Evolutionary conservation across 2,329 filamentous ascomycete genomes (phyloP), one percentile per base, ranked within the genome.

Genomic region (Trichoderma sp.): DNA sequence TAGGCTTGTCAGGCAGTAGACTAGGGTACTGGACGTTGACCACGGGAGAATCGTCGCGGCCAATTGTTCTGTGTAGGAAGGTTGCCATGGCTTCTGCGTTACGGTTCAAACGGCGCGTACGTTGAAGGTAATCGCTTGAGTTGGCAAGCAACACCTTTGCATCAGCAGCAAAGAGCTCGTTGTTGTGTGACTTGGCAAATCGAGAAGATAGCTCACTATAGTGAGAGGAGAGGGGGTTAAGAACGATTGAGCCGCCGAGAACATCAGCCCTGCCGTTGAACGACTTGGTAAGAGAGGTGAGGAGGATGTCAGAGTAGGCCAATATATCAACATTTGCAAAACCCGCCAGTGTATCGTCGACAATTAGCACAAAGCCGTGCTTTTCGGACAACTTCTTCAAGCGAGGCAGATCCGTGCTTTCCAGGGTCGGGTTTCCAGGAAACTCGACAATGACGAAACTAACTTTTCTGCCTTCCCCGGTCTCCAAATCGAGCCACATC

Each of bases 201-300:
- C 76, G 35, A 73, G 76, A 12, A 39, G 70, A 64, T 10, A 87
- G 75, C 22, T 73, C 67, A 3, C 69, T 6, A 72, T 86, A 82
- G 64, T 80, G 76, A 2, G 73, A 70, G 0, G 82, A 84, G 4
- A 78, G 72, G 0, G 84, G 84, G 72, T 85, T 85, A 48, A 87
- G 77, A 48, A 83, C 78, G 19, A 80, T 71, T 60, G 81, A 82
- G n/a, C 83, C 86, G 37, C 78, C 85, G 78, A 88, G 83, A 57
- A 84, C 82, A 71, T 89, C 81, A 25, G 84, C 80, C 68, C 82
- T 82, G 17, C 87, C 87, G 69, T 78, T 86, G 72, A 89, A 88
- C 2, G 81, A 80, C 74, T 89, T 89, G n/a, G 85, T 88, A 17
- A 88, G 77, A 27, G 81, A 84, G 0, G 83, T 83, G 17, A 85